phyloP scores from a whole-genome alignment of 1,284 basidiomycete genomes.

The Rhodotorula sp. region DNA sequence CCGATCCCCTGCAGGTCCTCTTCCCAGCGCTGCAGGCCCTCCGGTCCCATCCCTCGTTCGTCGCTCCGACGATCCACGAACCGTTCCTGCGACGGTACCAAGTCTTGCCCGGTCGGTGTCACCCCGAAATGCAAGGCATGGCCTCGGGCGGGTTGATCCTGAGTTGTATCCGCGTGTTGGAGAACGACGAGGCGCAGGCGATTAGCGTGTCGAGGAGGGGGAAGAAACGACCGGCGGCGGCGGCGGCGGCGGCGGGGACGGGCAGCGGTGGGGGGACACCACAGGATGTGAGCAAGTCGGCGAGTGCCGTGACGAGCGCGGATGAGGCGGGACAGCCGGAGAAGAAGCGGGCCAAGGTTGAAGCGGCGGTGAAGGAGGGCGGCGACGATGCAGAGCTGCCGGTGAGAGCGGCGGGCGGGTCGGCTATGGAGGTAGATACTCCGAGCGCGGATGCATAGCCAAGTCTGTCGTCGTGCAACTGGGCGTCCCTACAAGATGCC shows the following conservation, averaged over 20 bases:
- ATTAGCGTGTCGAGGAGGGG: constrained; percentile 1
- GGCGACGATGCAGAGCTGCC: not conserved
- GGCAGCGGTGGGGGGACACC: not conserved
- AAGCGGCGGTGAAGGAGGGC: not conserved
- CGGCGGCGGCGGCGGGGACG: constrained; percentile 1
- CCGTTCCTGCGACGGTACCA: constrained; percentile 89
- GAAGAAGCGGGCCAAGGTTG: not conserved
- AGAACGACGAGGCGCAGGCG: constrained; percentile 36
- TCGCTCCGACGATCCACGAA: constrained; percentile 80
- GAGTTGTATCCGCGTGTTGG: constrained; percentile 50
- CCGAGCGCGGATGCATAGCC: no score
- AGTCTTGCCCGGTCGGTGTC: constrained; percentile 89
- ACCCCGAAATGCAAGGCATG: constrained; percentile 90
- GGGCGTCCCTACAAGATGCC: no score
- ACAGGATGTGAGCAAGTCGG: not conserved
- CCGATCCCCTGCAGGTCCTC: constrained; percentile 55
- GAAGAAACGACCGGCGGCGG: not conserved
- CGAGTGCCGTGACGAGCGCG: not conserved
- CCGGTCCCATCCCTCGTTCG: constrained; percentile 64
- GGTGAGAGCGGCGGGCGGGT: no score
- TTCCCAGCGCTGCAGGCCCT: constrained; percentile 72
- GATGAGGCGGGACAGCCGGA: not conserved
- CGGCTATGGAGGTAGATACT: not conserved
- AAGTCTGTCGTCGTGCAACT: no score
- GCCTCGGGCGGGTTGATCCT: constrained; percentile 86